Conservation (phyloP, 805 yeast genomes). For the Cyberlindnera suaveolens region DNA sequence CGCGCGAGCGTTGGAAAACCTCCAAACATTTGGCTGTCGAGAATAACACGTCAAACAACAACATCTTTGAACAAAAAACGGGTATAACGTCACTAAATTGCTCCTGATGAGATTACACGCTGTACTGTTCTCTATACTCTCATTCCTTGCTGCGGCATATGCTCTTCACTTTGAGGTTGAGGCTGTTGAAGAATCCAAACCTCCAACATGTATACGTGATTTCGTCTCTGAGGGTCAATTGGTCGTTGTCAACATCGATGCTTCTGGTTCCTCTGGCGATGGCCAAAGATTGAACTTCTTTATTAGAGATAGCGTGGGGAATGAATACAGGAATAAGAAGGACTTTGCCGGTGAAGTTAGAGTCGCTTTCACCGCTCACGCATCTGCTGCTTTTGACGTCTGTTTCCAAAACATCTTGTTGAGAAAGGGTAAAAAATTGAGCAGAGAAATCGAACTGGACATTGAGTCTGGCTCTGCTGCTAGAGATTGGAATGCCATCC, state of each 20-base stretch:
- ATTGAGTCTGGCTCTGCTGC: constrained; percentile 96
- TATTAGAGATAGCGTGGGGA: constrained; percentile 75
- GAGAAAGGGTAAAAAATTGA: constrained; percentile 37
- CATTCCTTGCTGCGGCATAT: constrained; percentile 16
- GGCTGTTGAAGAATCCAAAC: constrained; percentile 36
- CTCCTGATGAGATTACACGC: constrained; percentile 11
- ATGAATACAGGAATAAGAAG: constrained; percentile 73
- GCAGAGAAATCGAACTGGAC: constrained; percentile 80
- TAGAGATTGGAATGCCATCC: constrained; percentile 94
- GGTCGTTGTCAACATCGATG: constrained; percentile 76
- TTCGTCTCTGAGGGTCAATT: constrained; percentile 79
- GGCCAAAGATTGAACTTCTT: constrained; percentile 73
- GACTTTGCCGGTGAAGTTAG: constrained; percentile 68
- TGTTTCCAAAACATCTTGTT: constrained; percentile 71
- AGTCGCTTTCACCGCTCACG: constrained; percentile 80
- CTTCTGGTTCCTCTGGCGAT: constrained; percentile 75
- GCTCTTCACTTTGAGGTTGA: constrained; percentile 50
- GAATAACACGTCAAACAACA: constrained; percentile 2
- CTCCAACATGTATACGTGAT: constrained; percentile 85
- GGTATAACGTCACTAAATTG: no score
- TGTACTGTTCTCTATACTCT: constrained; percentile 9
- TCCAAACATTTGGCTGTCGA: no score
- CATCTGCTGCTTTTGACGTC: constrained; percentile 81
- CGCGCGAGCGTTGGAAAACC: no score
- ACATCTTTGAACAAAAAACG: no score